Evolutionary conservation across 177 flowering plant genomes (phyloP).

Genomic region (Vitis hybrid): DNA sequence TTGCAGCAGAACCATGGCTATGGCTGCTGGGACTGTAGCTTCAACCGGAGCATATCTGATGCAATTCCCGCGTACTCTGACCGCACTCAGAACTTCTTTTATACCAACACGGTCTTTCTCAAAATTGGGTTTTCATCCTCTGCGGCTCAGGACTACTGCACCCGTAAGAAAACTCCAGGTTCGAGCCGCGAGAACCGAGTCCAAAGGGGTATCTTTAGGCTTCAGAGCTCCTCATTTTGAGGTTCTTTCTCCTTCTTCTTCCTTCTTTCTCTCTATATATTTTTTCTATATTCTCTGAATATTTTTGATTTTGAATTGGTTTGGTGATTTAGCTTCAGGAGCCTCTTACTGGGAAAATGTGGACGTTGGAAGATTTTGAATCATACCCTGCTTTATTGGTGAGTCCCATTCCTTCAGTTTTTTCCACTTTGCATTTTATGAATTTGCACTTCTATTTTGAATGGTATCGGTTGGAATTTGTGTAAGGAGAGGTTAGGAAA

Average conservation of each 20-base stretch:
- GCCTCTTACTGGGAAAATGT: conserved; percentile 85
- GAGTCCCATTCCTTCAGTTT: conserved; percentile 5
- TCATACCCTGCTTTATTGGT: conserved; percentile 83
- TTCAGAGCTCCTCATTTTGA: conserved; percentile 74
- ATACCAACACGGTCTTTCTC: conserved; percentile 13
- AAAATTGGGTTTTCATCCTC: conserved; percentile 19
- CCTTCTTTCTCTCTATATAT: background rate
- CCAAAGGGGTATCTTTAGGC: conserved; percentile 62
- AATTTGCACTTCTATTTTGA: background rate
- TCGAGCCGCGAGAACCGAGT: conserved; percentile 75
- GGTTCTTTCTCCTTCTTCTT: conserved; percentile 35
- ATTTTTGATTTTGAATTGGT: background rate
- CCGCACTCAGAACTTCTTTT: conserved; percentile 10
- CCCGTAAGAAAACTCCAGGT: conserved; percentile 32
- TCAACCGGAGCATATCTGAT: conserved; percentile 10
- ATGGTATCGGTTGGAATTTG: background rate
- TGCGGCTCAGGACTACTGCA: conserved; percentile 21
- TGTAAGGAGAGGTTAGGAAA: too few species aligned
- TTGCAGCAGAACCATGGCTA: conserved; percentile 9
- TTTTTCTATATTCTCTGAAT: background rate
- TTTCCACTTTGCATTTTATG: background rate
- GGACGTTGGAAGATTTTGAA: conserved; percentile 86
- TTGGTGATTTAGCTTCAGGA: conserved; percentile 54
- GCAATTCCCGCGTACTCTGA: conserved; percentile 12
- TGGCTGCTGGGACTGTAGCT: background rate